Evolutionary conservation across 257 asterid genomes (phyloP), one percentile per base, ranked within the genome.

Genomic region (Ocimum tenuiflorum): DNA sequence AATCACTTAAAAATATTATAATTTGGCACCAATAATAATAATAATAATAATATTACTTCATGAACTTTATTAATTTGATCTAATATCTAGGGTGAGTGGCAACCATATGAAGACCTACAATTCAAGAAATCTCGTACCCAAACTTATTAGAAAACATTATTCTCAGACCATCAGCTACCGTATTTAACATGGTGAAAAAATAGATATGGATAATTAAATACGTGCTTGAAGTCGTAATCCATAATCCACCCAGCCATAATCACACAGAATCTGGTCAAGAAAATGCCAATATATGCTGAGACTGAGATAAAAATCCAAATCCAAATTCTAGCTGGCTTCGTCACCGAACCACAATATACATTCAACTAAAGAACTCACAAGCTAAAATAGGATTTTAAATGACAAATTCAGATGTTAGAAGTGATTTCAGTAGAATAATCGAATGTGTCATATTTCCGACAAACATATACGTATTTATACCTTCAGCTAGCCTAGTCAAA

Each of bases 211-310:
- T n/a, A n/a, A n/a, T n/a, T n/a, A n/a, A n/a, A n/a, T n/a, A n/a
- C n/a, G n/a, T n/a, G n/a, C n/a, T n/a, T 22, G 20, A n/a, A n/a
- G n/a, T n/a, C n/a, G n/a, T n/a, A n/a, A n/a, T n/a, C 49, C 62
- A 41, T 29, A 69, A 46, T 63, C 50, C 68, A 57, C 19, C 47
- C 60, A 63, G 55, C 42, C 51, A 15, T 36, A 41, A 52, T 19
- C 15, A 47, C 46, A 46, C 7, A 45, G 19, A 45, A 29, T 38
- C 23, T 53, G 63, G 46, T 55, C n/a, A 46, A 20, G 58, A 62
- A 62, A 53, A 29, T 54, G 51, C 35, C 65, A 22, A 46, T 31
- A 36, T 60, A 41, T n/a, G 63, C 46, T 31, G 60, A 24, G 31
- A 39, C 12, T 4, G 20, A 14, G 22, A 41, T 15, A 11, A 36